These are phyloP conservation scores for Psidium friedrichsthalianum DNA, from an alignment of 345 rosid species.

Conservation along the genomic window DNA sequence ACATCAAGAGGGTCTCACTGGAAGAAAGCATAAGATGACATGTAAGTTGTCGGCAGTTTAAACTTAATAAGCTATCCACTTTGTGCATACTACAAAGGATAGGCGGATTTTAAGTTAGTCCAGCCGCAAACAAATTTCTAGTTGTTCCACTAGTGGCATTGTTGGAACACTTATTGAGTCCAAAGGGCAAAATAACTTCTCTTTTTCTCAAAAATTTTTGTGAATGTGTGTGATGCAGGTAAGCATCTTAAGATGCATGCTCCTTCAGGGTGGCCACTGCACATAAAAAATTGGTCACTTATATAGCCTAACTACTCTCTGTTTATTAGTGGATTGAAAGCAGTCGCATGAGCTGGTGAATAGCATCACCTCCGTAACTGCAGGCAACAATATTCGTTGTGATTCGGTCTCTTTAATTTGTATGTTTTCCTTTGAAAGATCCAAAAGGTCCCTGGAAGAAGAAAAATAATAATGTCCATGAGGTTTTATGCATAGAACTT, in stretches of 20 bases:
- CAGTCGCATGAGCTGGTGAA: neutral
- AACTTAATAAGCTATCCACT: neutral
- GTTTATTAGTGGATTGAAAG: neutral
- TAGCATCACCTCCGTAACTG: conserved; percentile 55
- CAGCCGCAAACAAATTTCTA: neutral
- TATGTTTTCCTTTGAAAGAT: conserved; percentile 69
- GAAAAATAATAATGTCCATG: neutral
- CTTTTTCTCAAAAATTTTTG: neutral
- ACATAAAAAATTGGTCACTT: neutral
- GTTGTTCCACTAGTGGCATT: neutral
- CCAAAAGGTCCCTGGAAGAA: conserved; percentile 60
- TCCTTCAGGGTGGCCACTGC: neutral
- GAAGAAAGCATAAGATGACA: neutral
- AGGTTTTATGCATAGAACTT: neutral
- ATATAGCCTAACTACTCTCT: neutral
- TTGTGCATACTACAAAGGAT: neutral
- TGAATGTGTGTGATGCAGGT: neutral
- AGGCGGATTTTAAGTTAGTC: neutral
- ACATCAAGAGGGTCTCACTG: neutral
- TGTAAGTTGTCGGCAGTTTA: neutral
- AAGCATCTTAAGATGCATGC: neutral
- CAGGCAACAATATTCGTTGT: conserved; percentile 55
- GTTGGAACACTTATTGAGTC: neutral
- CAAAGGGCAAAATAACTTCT: neutral
- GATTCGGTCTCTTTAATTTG: conserved; percentile 72